A percentile compares a stretch with the other conserved stretches of the same genome.
Evolutionary conservation across 306 rosid species (phyloP).

Genomic region (Lotus japonicus): DNA sequence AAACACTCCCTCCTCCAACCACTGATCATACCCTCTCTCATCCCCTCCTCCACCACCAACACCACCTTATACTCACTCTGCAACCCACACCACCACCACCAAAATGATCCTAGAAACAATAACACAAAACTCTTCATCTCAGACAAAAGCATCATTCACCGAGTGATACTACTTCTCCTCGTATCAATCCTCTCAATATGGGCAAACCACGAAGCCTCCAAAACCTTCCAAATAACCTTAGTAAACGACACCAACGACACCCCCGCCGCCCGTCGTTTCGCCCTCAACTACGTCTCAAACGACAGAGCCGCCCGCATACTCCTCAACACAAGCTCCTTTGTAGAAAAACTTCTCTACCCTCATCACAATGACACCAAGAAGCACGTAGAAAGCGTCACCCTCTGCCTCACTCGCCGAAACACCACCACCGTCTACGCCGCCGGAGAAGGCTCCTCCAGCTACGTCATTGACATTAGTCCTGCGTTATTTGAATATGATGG

Average conservation of each 20-base stretch:
- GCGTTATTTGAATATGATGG: slow-evolving; percentile 26
- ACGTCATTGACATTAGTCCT: slow-evolving; percentile 39
- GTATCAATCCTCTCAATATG: slow-evolving; percentile 42
- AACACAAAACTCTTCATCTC: background rate
- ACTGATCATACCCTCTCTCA: too few species aligned
- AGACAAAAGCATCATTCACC: slow-evolving; percentile 11
- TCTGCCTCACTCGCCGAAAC: slow-evolving; percentile 32
- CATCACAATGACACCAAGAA: slow-evolving; percentile 18
- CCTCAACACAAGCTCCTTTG: slow-evolving; percentile 47
- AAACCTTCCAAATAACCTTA: slow-evolving; percentile 41
- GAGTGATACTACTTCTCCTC: slow-evolving; percentile 28
- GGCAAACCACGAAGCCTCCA: slow-evolving; percentile 64
- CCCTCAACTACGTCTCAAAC: slow-evolving; percentile 51
- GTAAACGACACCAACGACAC: slow-evolving; percentile 40
- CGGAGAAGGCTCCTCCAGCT: background rate
- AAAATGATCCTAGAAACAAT: background rate
- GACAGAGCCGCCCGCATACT: slow-evolving; percentile 49
- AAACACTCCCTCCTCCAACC: slow-evolving; percentile 21
- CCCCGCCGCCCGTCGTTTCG: slow-evolving; percentile 34
- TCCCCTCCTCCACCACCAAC: slow-evolving; percentile 15
- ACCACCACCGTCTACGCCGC: background rate
- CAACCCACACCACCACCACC: background rate
- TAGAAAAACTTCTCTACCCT: slow-evolving; percentile 40
- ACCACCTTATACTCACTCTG: background rate
- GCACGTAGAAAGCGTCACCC: slow-evolving; percentile 32